Base-by-base conservation (phyloP, 352 stramenopile species). In the Phytophthora quininea region DNA sequence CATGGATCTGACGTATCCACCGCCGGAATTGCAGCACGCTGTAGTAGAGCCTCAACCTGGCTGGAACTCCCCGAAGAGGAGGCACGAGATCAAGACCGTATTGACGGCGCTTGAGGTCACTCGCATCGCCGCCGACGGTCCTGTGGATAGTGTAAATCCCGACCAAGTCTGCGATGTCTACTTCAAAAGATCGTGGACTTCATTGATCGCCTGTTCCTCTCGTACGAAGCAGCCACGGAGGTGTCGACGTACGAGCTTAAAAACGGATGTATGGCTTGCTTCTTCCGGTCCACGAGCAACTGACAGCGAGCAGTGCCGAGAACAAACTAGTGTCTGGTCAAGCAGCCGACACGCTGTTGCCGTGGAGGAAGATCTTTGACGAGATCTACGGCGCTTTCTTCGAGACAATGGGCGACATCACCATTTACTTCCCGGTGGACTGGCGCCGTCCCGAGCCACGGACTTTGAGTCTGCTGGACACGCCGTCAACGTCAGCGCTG, bases 171-270 rank as follows among this genome's bases (percentile, higher is more conserved):
- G 85, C 54, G 78, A 88, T 29, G 59, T 77, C 19, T 86, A 79
- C 58, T 91, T 91, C 52, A 71, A 70, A 79, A 77, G 30, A 67
- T 90, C n/a, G 69, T 70, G 9, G 49, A 71, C 4, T 86, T 91
- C 37, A 77, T 93, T 42, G 82, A 93, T 48, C 60, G 35, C 15
- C 38, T 93, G 1, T 93, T 91, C 53, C 56, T 58, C 15, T 74
- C 62, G 9, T 65, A 62, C 59, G 40, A 55, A 53, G 55, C 58
- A 37, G 32, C 54, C 11, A 54, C 58, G 19, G 47, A 64, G 8
- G 59, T 91, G n/a, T 90, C 83, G 30, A 78, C 75, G 14, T 78
- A 71, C 10, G 85, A 93, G 49, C 56, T 93, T 8, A 92, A 93
- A 87, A 82, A 24, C 54, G 70, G 2, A 53, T 92, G n/a, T 89